Conservation (phyloP, 345 rosid genomes). For the Linum trigynum region DNA sequence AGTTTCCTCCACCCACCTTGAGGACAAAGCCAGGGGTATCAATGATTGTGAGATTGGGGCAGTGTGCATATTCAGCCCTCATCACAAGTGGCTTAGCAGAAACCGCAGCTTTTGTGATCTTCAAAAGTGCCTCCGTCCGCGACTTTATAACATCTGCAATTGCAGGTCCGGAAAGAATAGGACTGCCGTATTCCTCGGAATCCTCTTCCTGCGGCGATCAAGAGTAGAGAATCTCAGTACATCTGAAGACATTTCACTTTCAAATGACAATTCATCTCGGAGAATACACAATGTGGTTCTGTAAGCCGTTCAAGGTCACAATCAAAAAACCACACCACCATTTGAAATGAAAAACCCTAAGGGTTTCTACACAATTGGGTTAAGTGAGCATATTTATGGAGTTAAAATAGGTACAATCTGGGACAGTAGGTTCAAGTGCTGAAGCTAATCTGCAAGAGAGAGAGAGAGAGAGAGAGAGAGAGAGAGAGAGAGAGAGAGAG, state of each 20-base stretch:
- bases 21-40: constrained; percentile 98
- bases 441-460: no score
- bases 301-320: no score
- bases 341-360: neutral
- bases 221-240: neutral
- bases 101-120: constrained; percentile 68
- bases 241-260: no score
- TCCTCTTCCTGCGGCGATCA: constrained; percentile 56
- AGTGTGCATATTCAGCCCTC: constrained; percentile 98
- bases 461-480: no score
- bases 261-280: no score
- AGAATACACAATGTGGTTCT: no score
- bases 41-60: constrained; percentile 87
- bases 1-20: constrained; percentile 36
- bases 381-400: neutral
- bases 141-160: constrained; percentile 78
- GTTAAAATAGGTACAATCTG: neutral
- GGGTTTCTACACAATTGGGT: no score
- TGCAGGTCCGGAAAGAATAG: constrained; percentile 52
- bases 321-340: no score
- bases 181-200: constrained; percentile 83
- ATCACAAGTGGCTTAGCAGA: constrained; percentile 88
- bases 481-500: no score
- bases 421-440: neutral
- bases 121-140: constrained; percentile 65